phyloP scores from a whole-genome alignment of 73 alveolate genomes.

The Stentor coeruleus region DNA sequence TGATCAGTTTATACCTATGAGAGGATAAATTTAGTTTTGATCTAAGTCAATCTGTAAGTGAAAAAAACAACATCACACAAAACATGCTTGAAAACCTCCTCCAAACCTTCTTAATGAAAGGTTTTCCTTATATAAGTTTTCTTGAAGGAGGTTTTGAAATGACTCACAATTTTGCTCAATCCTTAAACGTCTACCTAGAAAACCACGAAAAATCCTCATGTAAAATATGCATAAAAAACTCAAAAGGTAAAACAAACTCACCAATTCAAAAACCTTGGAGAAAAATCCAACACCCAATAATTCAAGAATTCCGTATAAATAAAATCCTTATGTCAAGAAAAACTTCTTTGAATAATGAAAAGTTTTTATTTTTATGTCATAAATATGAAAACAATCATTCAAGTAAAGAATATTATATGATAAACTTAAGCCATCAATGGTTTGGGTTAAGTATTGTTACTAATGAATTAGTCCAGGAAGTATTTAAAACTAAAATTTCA shows the following conservation, averaged over 20 bases:
- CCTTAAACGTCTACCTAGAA: neutral
- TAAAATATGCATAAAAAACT: neutral
- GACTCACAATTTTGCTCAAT: neutral
- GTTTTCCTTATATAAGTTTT: constrained; percentile 7
- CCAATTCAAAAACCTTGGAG: neutral
- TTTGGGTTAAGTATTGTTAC: neutral
- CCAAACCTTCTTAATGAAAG: constrained; percentile 17
- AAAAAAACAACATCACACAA: constrained; percentile 3
- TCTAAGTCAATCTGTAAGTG: neutral
- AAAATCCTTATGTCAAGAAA: neutral
- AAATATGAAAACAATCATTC: neutral
- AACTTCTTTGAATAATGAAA: neutral
- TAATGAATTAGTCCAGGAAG: neutral
- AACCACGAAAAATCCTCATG: neutral
- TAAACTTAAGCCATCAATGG: neutral
- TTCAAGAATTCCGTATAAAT: neutral
- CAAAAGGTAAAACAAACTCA: neutral
- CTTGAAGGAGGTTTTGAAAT: neutral
- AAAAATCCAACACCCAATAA: neutral
- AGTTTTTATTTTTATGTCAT: neutral
- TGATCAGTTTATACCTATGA: constrained; percentile 8
- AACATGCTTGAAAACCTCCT: constrained; percentile 19
- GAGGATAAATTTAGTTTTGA: neutral
- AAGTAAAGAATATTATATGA: neutral
- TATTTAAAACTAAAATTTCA: neutral